A percentile compares a stretch with the other conserved stretches of the same genome.
phyloP scores from a whole-genome alignment of 2,329 filamentous ascomycete genomes.

The Claviceps capensis region DNA sequence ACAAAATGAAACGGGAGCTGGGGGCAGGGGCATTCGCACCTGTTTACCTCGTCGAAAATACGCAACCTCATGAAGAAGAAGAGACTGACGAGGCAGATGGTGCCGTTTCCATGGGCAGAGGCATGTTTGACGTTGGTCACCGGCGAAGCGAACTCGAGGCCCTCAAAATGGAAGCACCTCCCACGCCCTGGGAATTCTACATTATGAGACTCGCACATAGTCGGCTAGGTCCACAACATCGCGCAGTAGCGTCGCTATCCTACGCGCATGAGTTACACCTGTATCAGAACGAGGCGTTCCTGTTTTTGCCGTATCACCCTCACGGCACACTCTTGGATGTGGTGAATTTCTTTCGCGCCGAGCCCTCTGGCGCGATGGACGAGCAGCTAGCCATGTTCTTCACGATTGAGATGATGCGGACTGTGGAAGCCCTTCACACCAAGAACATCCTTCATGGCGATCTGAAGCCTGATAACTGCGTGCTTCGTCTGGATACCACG shows the following conservation, averaged over 20 bases:
- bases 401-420: conserved; percentile 77
- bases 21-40: conserved; percentile 91
- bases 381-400: conserved; percentile 93
- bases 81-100: conserved; percentile 29
- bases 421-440: conserved; percentile 72
- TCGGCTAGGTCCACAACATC: conserved; percentile 57
- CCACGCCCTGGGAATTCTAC: conserved; percentile 89
- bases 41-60: conserved; percentile 78
- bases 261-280: conserved; percentile 82
- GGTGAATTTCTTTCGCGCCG: conserved; percentile 70
- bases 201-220: conserved; percentile 75
- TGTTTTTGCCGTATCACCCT: conserved; percentile 75
- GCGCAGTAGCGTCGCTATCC: conserved; percentile 65
- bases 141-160: conserved; percentile 57
- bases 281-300: conserved; percentile 78
- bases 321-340: conserved; percentile 93
- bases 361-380: conserved; percentile 66
- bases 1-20: conserved; percentile 71
- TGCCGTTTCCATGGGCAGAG: conserved; percentile 44
- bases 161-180: conserved; percentile 86
- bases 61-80: conserved; percentile 31
- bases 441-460: conserved; percentile 80
- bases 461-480: conserved; percentile 88
- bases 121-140: conserved; percentile 39
- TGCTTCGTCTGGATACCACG: conserved; percentile 60